Evolutionary conservation across 2,329 filamentous ascomycete species (phyloP), one percentile per base, ranked within the genome.

Genomic region (Eutypa lata): DNA sequence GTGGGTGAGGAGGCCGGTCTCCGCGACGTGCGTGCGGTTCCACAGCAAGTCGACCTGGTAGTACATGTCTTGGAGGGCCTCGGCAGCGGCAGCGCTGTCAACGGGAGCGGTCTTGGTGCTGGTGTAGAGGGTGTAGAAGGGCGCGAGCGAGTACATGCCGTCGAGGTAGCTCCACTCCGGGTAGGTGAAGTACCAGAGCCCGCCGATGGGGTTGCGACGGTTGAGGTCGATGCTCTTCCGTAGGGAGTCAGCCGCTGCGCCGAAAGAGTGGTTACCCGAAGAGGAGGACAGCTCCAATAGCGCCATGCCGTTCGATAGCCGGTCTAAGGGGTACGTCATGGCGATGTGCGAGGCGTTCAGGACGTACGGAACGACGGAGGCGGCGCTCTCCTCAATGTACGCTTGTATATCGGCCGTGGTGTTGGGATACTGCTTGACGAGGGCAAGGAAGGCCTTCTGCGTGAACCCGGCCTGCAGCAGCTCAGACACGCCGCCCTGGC

Each of bases 91-190:
- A 2, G 52, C 47, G 48, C 21, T 47, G 1, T 50, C 37, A 19
- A 11, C 14, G 21, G n/a, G 10, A 11, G 44, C 11, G 2, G 40
- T 21, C 3, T 35, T 28, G 26, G 68, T 68, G 1, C 66, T 52
- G 1, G 72, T 58, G 43, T 69, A 67, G 3, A 53, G 48, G 2
- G 58, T 59, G 55, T 65, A 66, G 58, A 76, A 81, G 0, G 77
- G 73, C 7, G 72, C 67, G 10, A 76, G 66, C 0, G 75, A 78
- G 67, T 73, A 80, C 72, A 80, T 77, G 53, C 78, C 78, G 56
- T 82, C 79, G 3, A 80, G 67, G 57, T 80, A 82, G 59, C 75
- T 77, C 71, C 77, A 77, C 50, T 80, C 67, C 1, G 76, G 76
- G 55, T 81, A 81, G 1, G 63, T 59, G 50, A 57, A 73, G 49